Evolutionary conservation across 768 basidiomycete genomes (phyloP), one percentile per base, ranked within the genome.

Genomic region (Cubamyces lactineus): DNA sequence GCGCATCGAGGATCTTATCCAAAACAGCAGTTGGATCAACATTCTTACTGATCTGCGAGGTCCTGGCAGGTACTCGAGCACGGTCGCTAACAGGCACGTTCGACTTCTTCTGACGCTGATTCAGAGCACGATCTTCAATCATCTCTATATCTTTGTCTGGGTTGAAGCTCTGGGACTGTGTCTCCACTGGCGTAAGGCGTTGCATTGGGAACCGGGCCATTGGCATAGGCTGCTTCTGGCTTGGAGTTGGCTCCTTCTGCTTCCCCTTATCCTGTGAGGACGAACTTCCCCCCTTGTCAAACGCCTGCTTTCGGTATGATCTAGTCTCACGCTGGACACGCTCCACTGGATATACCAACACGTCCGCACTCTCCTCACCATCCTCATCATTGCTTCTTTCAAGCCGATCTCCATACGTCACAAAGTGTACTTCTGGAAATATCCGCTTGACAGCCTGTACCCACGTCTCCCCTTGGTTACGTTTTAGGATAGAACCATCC

Each of bases 121-220:
- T 19, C 13, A 55, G 53, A 26, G 55, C 49, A 9, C 43, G 56
- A n/a, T 47, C 34, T 19, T 60, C 65, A 3, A 34, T 41, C 21
- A 49, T 57, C 26, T 57, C 24, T 42, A 45, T 61, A 43, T 51
- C 51, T 5, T 56, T 46, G 38, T 57, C 47, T 28, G 45, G 56
- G 15, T 57, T 40, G 23, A 48, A 48, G 26, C 38, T 57, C n/a
- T 2, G 17, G 16, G 26, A 34, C 23, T 48, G 45, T 26, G 45
- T 57, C 46, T 57, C 56, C 8, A 46, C 47, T 6, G 38, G 43
- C 19, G 28, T 30, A 16, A 40, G 56, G 17, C 45, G n/a, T 34
- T 53, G 52, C 52, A 53, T 53, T 11, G 52, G 52, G 52, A 41
- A n/a, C 30, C 40, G 38, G 13, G 52, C 3, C 45, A 46, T 23